Evolutionary conservation across 768 basidiomycete species (phyloP).

Genomic region (Termitomyces sp.): DNA sequence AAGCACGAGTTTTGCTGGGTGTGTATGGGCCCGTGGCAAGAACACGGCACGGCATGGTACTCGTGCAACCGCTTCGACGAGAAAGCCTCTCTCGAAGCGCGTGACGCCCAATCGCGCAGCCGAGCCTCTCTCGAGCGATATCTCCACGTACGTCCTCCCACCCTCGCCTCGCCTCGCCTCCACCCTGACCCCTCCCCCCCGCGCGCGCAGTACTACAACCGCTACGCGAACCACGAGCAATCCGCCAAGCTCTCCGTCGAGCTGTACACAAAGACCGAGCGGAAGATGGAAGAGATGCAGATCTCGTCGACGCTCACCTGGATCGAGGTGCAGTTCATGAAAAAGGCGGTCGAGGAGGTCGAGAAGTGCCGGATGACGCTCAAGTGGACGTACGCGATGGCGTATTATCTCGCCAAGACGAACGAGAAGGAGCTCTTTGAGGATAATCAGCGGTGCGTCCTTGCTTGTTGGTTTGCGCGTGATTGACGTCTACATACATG

Average conservation of each 20-base stretch:
- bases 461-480: too few relatives aligned
- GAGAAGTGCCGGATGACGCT: conserved; percentile 90
- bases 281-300: conserved; percentile 99
- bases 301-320: conserved; percentile 86
- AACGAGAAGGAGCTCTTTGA: conserved; percentile 96
- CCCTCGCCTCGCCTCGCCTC: background rate
- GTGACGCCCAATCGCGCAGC: conserved; percentile 87
- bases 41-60: conserved; percentile 97
- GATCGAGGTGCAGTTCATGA: conserved; percentile 99
- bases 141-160: conserved; percentile 67
- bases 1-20: conserved; percentile 99
- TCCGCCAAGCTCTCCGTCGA: conserved; percentile 95
- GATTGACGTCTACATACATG: too few relatives aligned
- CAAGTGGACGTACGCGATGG: conserved; percentile 99
- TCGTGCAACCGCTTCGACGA: conserved; percentile 98
- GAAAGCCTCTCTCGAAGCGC: conserved; percentile 79
- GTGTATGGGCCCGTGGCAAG: conserved; percentile 98
- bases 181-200: background rate
- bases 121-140: conserved; percentile 92
- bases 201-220: conserved; percentile 83
- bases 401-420: conserved; percentile 86
- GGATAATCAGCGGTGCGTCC: conserved; percentile 91
- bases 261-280: conserved; percentile 92
- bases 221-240: conserved; percentile 99
- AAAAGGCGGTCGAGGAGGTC: conserved; percentile 93